Evolutionary conservation across 129 eudicot genomes (phyloP), one percentile per base, ranked within the genome.

Genomic region (Ambrosia artemisiifolia): DNA sequence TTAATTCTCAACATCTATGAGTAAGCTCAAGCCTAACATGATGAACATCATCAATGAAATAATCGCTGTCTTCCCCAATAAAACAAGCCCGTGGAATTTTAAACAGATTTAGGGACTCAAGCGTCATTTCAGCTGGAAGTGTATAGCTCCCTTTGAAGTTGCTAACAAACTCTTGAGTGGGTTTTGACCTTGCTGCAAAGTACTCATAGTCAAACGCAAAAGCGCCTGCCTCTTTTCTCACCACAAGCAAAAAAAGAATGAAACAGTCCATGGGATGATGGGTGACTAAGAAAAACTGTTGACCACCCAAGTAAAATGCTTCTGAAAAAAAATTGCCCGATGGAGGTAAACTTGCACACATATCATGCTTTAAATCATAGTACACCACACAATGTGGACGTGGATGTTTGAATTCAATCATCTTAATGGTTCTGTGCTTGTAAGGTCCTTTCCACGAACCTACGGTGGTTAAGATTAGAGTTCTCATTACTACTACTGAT

Each of bases 301-400:
- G 91, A 38, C 89, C 96, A 0, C 96, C 94, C n/a, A 88, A 71
- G 74, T 86, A 87, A 54, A 92, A 92, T 0, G 91, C 91, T 72
- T 84, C 87, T 1, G 96, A 88, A 63, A 83, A 84, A n/a, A 88
- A 79, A 17, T 82, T 67, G 6, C 91, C 93, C 0, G 85, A 46
- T 11, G 96, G 91, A 69, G 70, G 79, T 54, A 92, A 83, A 56
- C 65, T 67, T 5, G 57, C 71, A 33, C 96, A 88, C 63, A 88
- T 91, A 6, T 86, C 94, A 19, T 74, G 88, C 33, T 77, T 92
- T 38, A 92, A 80, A 61, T 84, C 94, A 17, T 88, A 71, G 78
- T 86, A 88, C 46, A 88, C 96, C n/a, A 92, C 50, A 36, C 96
- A 86, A 44, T 88, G 96, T n/a, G 56, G 88, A 36, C 85, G 76